Base-by-base conservation (phyloP, 495 filamentous ascomycete genomes). In the Lindgomyces ingoldianus region DNA sequence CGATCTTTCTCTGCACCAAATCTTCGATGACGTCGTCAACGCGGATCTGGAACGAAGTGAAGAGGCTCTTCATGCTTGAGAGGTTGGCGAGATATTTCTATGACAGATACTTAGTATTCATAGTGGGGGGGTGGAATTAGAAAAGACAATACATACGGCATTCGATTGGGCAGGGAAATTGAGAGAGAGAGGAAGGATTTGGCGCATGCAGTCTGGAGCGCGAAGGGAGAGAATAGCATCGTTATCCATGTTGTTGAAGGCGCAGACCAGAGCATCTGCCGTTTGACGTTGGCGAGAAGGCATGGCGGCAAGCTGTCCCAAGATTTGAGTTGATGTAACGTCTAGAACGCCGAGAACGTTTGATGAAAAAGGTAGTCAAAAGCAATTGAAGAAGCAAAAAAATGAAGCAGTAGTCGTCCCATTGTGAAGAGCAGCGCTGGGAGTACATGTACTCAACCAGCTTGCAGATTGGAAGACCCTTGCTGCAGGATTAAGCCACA, bases 11-110 rank as follows among this genome's bases (percentile, higher is more conserved):
- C 11, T 54, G 29, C 12, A 39, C 55, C 11, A 68, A 58, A 30
- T 67, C 69, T 39, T 70, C 74, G 25, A 71, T 63, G 21, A 69
- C 60, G 42, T 76, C 71, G 39, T 72, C 72, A 12, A 69, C 62
- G 4, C 25, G 59, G 11, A 76, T 65, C 0, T 60, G 63, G 47
- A 76, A 73, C 2, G 42, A 44, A 18, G 60, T 30, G n/a, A 74
- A 57, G 24, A 73, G 53, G 24, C 58, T 18, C 36, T 53, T 25
- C 41, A 74, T 65, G 30, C 22, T 41, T 11, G 46, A 24, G 16
- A 72, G 44, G 44, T 74, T 67, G 19, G 49, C 48, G 10, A 53
- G 33, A 41, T 71, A 74, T 22, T 6, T 14, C 33, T 39, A 14
- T 39, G 14, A 14, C 33, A 39, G 33, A 6, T 14, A 6, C 6